phyloP scores from a whole-genome alignment of 2,329 filamentous ascomycete genomes.

The Cercospora canescens region DNA sequence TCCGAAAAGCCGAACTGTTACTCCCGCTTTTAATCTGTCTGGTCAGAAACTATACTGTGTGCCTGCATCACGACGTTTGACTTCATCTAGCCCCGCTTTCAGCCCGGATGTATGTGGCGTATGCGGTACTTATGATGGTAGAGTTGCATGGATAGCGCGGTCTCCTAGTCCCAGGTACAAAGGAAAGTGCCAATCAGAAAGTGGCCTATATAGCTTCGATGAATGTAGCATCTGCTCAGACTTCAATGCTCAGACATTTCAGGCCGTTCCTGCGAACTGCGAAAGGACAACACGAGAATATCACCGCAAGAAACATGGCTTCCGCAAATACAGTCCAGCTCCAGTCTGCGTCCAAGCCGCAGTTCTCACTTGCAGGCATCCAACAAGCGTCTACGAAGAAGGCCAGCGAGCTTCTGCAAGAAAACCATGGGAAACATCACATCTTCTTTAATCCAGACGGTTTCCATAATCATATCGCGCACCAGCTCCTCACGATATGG shows the following conservation, averaged over 20 bases:
- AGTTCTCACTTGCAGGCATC: slow-evolving; percentile 48
- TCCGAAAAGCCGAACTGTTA: background rate
- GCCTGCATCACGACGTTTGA: background rate
- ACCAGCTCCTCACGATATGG: slow-evolving; percentile 75
- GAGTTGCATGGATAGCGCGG: background rate
- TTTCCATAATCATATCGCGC: slow-evolving; percentile 81
- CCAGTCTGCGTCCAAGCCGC: slow-evolving; percentile 43
- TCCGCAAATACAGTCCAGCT: slow-evolving; percentile 51
- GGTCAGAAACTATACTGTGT: background rate
- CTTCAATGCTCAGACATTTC: background rate
- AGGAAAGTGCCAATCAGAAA: background rate
- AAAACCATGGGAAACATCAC: slow-evolving; percentile 73
- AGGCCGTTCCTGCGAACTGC: background rate
- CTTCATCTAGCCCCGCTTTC: background rate
- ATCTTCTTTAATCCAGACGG: slow-evolving; percentile 75
- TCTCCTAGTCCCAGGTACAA: background rate
- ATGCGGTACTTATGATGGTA: slow-evolving; percentile 1
- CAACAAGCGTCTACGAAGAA: slow-evolving; percentile 61
- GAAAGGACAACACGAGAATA: background rate
- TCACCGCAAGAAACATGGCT: slow-evolving; percentile 44
- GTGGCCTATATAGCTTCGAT: background rate
- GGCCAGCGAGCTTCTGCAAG: slow-evolving; percentile 69
- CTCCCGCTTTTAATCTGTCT: background rate
- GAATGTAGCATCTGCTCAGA: background rate
- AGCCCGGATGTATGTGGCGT: background rate